These are phyloP conservation scores for Tolypocladium ovalisporum DNA, from an alignment of 2,329 filamentous ascomycete species.

Conservation along the genomic window DNA sequence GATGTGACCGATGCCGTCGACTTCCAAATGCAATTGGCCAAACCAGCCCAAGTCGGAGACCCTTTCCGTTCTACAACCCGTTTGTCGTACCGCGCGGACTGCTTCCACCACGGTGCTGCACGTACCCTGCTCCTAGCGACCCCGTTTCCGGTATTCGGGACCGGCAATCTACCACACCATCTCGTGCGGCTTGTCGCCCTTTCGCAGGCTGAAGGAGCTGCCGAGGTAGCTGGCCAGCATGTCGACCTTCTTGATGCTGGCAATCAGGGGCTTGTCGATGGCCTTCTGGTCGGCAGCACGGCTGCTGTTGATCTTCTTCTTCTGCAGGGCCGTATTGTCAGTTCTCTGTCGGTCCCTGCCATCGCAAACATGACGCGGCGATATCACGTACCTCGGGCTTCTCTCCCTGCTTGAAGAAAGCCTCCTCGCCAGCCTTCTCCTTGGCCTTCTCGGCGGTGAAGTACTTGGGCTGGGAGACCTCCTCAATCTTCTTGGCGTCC, in stretches of 20 bases:
- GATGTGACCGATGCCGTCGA: conserved; percentile 54
- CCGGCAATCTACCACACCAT: conserved; percentile 81
- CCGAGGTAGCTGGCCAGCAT: conserved; percentile 88
- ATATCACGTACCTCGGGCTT: conserved; percentile 71
- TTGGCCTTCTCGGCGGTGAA: conserved; percentile 91
- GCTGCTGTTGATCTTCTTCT: conserved; percentile 90
- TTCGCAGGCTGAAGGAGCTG: conserved; percentile 96
- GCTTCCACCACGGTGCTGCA: conserved; percentile 3
- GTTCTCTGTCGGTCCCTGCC: conserved; percentile 6
- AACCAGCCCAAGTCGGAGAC: conserved; percentile 43
- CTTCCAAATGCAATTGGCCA: conserved; percentile 56
- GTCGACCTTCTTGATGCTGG: conserved; percentile 97
- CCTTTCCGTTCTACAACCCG: conserved; percentile 34
- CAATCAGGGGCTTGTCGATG: conserved; percentile 90
- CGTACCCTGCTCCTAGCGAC: neutral
- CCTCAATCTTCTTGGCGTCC: conserved; percentile 81
- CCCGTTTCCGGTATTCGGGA: neutral
- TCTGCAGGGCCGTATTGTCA: conserved; percentile 44
- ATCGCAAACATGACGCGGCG: neutral
- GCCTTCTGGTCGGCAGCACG: conserved; percentile 97
- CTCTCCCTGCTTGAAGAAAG: conserved; percentile 99
- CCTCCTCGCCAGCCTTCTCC: conserved; percentile 95
- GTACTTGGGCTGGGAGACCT: conserved; percentile 71
- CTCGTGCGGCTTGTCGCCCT: conserved; percentile 99
- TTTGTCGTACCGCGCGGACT: conserved; percentile 4